Conservation (phyloP, 2,329 filamentous ascomycete species). For the Sphaerulina vaccinii region DNA sequence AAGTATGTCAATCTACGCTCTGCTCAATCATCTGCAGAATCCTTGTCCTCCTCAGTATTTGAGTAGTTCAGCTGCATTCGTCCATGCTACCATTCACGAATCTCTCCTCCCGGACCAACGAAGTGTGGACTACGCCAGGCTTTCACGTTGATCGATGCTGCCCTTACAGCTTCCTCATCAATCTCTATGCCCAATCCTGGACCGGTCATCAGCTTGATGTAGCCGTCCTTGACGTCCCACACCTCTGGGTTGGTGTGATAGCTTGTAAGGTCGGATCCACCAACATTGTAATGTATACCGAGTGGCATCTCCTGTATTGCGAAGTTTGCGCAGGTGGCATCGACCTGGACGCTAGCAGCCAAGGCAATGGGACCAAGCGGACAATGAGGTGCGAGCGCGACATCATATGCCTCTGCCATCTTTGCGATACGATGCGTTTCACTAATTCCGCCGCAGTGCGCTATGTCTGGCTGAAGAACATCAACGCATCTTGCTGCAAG, state of each 20-base stretch:
- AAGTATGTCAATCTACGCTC: too few relatives aligned
- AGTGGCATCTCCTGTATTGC: slow-evolving; percentile 76
- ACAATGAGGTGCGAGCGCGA: slow-evolving; percentile 69
- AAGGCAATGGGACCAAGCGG: slow-evolving; percentile 71
- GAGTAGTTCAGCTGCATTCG: not conserved
- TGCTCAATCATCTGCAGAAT: too few relatives aligned
- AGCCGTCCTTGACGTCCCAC: slow-evolving; percentile 33
- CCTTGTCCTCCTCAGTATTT: too few relatives aligned
- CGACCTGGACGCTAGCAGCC: slow-evolving; percentile 70
- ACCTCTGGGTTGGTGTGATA: slow-evolving; percentile 33
- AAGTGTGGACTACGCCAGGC: slow-evolving; percentile 68
- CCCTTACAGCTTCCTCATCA: slow-evolving; percentile 66
- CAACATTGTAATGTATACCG: slow-evolving; percentile 76
- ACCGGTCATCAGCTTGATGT: slow-evolving; percentile 29
- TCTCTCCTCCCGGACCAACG: slow-evolving; percentile 63
- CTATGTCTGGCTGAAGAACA: slow-evolving; percentile 71
- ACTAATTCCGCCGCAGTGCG: slow-evolving; percentile 67
- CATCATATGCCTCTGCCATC: slow-evolving; percentile 71
- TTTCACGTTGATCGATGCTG: slow-evolving; percentile 56
- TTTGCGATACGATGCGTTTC: slow-evolving; percentile 67
- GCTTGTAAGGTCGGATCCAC: slow-evolving; percentile 57
- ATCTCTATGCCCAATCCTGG: slow-evolving; percentile 37
- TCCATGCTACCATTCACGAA: slow-evolving; percentile 65
- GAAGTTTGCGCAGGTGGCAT: slow-evolving; percentile 61
- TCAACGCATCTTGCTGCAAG: slow-evolving; percentile 67